A percentile compares a stretch with the other conserved stretches of the same genome.
Evolutionary conservation across 148 eudicot species (phyloP).

Genomic region (Simmondsia chinensis): DNA sequence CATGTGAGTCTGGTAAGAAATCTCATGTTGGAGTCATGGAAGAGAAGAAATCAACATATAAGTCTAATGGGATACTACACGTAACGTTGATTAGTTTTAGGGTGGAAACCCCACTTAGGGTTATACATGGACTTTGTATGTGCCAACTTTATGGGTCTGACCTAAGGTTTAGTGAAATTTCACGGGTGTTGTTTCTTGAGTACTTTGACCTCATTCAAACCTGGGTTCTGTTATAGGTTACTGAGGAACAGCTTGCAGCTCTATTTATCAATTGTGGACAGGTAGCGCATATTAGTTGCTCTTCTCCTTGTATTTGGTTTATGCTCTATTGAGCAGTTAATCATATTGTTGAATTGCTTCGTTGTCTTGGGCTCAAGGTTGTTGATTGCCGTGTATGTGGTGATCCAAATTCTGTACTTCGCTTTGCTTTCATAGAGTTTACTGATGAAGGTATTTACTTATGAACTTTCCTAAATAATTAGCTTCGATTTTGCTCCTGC

Average conservation of each 20-base stretch:
- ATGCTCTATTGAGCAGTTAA: neutral
- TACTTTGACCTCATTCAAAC: no score
- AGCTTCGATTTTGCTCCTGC: no score
- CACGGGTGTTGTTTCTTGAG: no score
- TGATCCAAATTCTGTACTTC: conserved; percentile 92
- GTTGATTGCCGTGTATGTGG: conserved; percentile 99
- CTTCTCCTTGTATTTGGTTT: neutral
- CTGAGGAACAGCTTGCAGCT: conserved; percentile 94
- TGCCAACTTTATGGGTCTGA: no score
- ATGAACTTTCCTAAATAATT: no score
- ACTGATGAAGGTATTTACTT: conserved; percentile 69
- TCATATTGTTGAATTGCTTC: conserved; percentile 1
- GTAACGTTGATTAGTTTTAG: no score
- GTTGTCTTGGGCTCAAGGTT: conserved; percentile 40
- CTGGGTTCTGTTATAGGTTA: conserved; percentile 80
- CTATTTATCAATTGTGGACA: conserved; percentile 85
- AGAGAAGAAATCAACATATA: no score
- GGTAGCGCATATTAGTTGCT: conserved; percentile 24
- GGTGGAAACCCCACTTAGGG: no score
- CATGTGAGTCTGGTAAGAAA: conserved; percentile 1
- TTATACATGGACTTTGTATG: no score
- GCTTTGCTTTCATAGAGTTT: conserved; percentile 94
- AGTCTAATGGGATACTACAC: no score
- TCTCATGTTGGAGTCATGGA: no score
- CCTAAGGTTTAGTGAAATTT: no score